These are phyloP conservation scores for Trichophyton mentagrophytes DNA, from an alignment of 2,329 filamentous ascomycete species.

Conservation along the genomic window DNA sequence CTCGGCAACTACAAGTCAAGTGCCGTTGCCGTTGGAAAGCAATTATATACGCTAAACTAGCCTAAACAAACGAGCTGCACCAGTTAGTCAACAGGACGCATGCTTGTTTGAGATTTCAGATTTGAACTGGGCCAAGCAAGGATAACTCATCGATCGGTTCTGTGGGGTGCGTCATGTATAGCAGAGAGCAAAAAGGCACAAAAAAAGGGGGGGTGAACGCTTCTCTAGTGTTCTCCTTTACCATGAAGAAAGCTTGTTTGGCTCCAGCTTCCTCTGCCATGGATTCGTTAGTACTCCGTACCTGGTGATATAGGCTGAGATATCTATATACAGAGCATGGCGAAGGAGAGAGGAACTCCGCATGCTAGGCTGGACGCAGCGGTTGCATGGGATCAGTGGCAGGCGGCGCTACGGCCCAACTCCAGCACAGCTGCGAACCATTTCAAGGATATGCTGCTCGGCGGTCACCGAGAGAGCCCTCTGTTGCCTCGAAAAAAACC, in stretches of 20 bases:
- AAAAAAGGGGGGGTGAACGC: not conserved
- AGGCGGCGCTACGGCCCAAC: not conserved
- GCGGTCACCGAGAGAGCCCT: not conserved
- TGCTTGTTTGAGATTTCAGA: not conserved
- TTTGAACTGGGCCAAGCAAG: not conserved
- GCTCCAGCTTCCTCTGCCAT: conserved; percentile 2
- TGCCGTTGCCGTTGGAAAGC: not conserved
- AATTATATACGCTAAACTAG: not conserved
- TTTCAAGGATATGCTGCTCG: not conserved
- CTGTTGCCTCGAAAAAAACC: not conserved
- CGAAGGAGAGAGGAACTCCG: not conserved
- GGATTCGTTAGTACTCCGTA: not conserved
- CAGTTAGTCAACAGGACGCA: not conserved
- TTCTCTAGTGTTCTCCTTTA: not conserved
- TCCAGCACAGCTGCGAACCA: not conserved
- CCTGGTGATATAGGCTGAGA: not conserved
- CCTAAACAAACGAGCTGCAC: not conserved
- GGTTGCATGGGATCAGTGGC: not conserved
- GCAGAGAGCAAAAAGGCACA: not conserved
- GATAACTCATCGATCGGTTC: conserved; percentile 2
- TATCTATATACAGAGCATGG: not conserved
- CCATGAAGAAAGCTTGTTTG: conserved; percentile 1
- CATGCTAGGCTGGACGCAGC: not conserved
- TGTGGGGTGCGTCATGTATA: not conserved
- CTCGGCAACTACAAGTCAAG: not conserved